Evolutionary conservation across 2,329 filamentous ascomycete genomes (phyloP).

Genomic region (Fusarium incarnatum): DNA sequence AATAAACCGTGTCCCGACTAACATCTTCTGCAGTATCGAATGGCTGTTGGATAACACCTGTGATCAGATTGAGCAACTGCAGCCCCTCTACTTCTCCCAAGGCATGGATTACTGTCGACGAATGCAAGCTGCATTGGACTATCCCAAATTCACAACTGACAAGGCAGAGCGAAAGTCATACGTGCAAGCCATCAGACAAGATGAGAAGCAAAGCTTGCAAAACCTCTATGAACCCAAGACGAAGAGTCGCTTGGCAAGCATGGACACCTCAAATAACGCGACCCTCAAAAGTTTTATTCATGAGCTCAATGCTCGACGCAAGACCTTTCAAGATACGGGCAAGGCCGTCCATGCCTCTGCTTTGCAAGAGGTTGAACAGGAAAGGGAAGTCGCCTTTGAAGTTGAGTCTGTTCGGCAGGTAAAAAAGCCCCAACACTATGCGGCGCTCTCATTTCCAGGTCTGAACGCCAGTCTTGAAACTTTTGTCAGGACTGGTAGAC

Average conservation of each 20-base stretch:
- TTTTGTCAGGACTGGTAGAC: slow-evolving; percentile 61
- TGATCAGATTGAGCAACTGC: slow-evolving; percentile 66
- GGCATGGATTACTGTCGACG: slow-evolving; percentile 69
- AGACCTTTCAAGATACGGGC: slow-evolving; percentile 43
- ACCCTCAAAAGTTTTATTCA: slow-evolving; percentile 33
- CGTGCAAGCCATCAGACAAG: slow-evolving; percentile 54
- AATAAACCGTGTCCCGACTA: neutral
- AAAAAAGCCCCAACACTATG: slow-evolving; percentile 59
- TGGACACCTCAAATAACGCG: slow-evolving; percentile 26
- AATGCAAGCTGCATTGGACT: slow-evolving; percentile 59
- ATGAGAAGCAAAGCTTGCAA: slow-evolving; percentile 67
- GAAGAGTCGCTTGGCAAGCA: slow-evolving; percentile 23
- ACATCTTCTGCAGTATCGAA: slow-evolving; percentile 29
- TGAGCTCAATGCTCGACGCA: slow-evolving; percentile 39
- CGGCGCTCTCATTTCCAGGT: slow-evolving; percentile 56
- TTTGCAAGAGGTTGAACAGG: slow-evolving; percentile 69
- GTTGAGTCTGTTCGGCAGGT: slow-evolving; percentile 67
- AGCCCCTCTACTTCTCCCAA: slow-evolving; percentile 69
- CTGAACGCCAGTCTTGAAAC: slow-evolving; percentile 61
- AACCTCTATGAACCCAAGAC: slow-evolving; percentile 64
- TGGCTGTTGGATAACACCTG: slow-evolving; percentile 76
- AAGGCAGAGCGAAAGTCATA: slow-evolving; percentile 50
- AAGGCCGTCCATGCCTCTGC: slow-evolving; percentile 60
- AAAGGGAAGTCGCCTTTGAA: slow-evolving; percentile 68
- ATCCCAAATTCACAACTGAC: slow-evolving; percentile 58